Conservation (phyloP, 1,284 basidiomycete genomes). For the Heterobasidion occidentale region DNA sequence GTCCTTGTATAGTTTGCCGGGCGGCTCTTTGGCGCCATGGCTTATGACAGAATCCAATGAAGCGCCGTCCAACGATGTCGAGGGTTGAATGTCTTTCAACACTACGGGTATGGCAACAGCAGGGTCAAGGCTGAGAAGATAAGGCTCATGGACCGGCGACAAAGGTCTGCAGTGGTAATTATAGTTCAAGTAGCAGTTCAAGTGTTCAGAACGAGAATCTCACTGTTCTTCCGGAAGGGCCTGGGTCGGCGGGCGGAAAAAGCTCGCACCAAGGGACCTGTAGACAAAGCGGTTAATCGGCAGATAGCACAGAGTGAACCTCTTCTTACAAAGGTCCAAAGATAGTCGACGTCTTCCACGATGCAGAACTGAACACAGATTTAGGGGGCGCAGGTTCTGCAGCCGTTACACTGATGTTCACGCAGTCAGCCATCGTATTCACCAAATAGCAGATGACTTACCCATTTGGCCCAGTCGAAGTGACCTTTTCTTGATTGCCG, state of each 20-base stretch:
- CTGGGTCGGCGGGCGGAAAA: neutral
- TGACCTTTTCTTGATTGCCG: neutral
- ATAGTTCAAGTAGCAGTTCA: neutral
- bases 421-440: neutral
- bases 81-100: conserved; percentile 29
- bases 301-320: neutral
- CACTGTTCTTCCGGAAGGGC: neutral
- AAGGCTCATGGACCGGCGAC: conserved; percentile 10
- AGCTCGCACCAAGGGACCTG: neutral
- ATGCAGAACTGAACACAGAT: neutral
- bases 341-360: conserved; percentile 20
- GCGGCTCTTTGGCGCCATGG: conserved; percentile 27
- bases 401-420: neutral
- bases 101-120: conserved; percentile 32
- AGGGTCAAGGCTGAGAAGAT: conserved; percentile 34
- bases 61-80: conserved; percentile 9
- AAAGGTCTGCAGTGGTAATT: neutral
- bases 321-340: conserved; percentile 26
- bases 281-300: neutral
- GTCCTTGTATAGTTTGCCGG: conserved; percentile 47
- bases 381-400: neutral
- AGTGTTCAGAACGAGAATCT: neutral
- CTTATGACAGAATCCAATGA: conserved; percentile 18
- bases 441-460: neutral
- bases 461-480: neutral